These are phyloP conservation scores for Solanum virginianum DNA, from an alignment of 257 asterid species.

Conservation along the genomic window DNA sequence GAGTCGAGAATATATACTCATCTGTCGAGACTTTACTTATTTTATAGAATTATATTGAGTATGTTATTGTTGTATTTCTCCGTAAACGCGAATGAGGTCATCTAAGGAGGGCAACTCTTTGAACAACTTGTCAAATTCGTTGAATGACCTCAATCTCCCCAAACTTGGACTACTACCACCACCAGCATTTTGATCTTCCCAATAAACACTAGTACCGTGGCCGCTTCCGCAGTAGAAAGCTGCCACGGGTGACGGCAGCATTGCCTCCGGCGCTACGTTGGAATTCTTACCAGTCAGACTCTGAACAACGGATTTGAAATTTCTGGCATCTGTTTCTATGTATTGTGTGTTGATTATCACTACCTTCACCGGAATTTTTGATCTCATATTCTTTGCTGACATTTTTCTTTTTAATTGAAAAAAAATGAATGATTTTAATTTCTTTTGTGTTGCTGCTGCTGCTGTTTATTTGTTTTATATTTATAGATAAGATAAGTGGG, in stretches of 20 bases:
- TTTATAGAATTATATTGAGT: not conserved
- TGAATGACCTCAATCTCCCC: conserved; percentile 24
- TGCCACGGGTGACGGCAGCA: not conserved
- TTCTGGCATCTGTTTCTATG: conserved; percentile 24
- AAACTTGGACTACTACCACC: not conserved
- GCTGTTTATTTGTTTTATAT: not conserved
- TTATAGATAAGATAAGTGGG: not conserved
- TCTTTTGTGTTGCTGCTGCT: not conserved
- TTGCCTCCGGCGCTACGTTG: not conserved
- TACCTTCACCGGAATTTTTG: conserved; percentile 18
- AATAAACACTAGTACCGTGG: not conserved
- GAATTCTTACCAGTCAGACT: conserved; percentile 35
- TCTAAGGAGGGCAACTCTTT: conserved; percentile 29
- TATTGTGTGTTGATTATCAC: conserved; percentile 37
- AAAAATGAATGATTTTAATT: not conserved
- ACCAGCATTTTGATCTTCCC: not conserved
- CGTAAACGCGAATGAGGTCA: conserved; percentile 13
- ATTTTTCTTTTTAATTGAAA: not conserved
- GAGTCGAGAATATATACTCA: not conserved
- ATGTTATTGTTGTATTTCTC: not conserved
- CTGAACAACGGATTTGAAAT: conserved; percentile 42
- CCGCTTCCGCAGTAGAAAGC: not conserved
- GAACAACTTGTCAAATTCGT: conserved; percentile 24
- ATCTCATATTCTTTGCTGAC: not conserved
- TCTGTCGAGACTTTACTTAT: no score